phyloP scores from a whole-genome alignment of 2,329 filamentous ascomycete species.

The Drechslerella dactyloides region DNA sequence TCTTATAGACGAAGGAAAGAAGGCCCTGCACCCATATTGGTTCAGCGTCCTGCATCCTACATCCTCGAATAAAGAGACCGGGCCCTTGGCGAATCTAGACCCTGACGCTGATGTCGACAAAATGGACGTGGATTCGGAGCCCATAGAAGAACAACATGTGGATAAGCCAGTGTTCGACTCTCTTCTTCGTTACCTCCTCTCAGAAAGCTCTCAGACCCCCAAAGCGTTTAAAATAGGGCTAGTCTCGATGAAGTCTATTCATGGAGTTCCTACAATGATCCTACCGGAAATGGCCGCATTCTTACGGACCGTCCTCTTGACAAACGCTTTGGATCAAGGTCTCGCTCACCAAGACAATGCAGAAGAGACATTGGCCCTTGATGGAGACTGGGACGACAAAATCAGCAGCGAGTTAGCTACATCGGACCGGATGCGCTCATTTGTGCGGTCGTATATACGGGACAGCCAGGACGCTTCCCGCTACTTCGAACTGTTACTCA shows the following conservation, averaged over 20 bases:
- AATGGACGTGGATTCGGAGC: constrained; percentile 53
- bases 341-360: constrained; percentile 2
- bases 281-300: constrained; percentile 43
- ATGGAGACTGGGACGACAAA: constrained; percentile 83
- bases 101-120: constrained; percentile 36
- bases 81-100: constrained; percentile 26
- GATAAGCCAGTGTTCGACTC: constrained; percentile 60
- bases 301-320: constrained; percentile 39
- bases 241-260: constrained; percentile 10
- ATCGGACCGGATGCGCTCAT: constrained; percentile 60
- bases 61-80: constrained; percentile 13
- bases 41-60: constrained; percentile 67
- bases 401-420: constrained; percentile 75
- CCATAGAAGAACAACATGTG: constrained; percentile 9
- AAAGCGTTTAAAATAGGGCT: constrained; percentile 55
- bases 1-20: constrained; percentile 85
- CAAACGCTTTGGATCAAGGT: constrained; percentile 29
- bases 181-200: constrained; percentile 61
- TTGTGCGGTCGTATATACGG: constrained; percentile 39
- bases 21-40: constrained; percentile 74
- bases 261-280: constrained; percentile 51
- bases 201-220: constrained; percentile 55
- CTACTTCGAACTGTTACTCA: constrained; percentile 35
- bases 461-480: constrained; percentile 18
- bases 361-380: constrained; percentile 63